phyloP scores from a whole-genome alignment of 2,329 filamentous ascomycete genomes.

The Bipolaris cookei region DNA sequence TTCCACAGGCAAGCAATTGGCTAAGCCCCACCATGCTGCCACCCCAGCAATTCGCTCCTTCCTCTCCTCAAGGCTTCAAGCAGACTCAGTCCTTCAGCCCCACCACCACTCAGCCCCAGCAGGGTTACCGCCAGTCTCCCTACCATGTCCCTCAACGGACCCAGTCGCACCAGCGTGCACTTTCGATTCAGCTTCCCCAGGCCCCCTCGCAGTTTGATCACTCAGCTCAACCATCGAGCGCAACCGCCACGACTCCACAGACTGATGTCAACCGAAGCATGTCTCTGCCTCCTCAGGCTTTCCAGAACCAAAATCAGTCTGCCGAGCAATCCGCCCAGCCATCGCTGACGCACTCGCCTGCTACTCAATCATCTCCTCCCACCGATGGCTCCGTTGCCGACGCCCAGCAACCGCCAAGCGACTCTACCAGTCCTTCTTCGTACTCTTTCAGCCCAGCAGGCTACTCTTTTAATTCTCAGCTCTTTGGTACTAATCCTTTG shows the following conservation, averaged over 20 bases:
- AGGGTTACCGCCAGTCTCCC: conserved; percentile 52
- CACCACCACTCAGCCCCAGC: conserved; percentile 32
- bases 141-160: conserved; percentile 54
- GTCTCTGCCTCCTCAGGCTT: conserved; percentile 51
- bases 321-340: conserved; percentile 23
- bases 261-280: conserved; percentile 48
- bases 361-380: conserved; percentile 28
- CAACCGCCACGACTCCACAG: conserved; percentile 27
- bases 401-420: conserved; percentile 31
- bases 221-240: conserved; percentile 25
- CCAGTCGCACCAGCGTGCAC: conserved; percentile 51
- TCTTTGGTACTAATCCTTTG: conserved; percentile 53
- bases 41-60: conserved; percentile 42
- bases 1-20: conserved; percentile 33
- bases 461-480: conserved; percentile 38
- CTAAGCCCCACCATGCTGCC: conserved; percentile 44
- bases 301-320: conserved; percentile 28
- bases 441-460: conserved; percentile 28
- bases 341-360: conserved; percentile 30
- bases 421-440: conserved; percentile 28
- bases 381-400: conserved; percentile 29
- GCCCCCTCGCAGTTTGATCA: conserved; percentile 41
- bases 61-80: conserved; percentile 33
- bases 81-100: conserved; percentile 29
- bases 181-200: conserved; percentile 54